These are phyloP conservation scores for Kuraishia piskuri DNA, from an alignment of 805 yeast species.

Conservation along the genomic window DNA sequence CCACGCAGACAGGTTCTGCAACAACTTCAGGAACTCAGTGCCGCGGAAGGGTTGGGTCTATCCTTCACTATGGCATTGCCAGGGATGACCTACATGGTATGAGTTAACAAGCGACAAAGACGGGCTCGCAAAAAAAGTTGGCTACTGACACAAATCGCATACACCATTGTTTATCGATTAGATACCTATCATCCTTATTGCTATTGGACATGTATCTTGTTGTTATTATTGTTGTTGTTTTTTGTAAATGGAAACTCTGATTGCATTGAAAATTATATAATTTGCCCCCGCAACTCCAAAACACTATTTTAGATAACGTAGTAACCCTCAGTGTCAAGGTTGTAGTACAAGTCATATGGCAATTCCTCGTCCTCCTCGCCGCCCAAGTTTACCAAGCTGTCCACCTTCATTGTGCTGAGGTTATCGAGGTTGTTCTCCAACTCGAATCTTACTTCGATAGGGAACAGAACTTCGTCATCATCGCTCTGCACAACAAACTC, in stretches of 20 bases:
- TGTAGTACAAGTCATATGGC: conserved; percentile 61
- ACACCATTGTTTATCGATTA: not conserved
- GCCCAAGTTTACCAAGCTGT: conserved; percentile 42
- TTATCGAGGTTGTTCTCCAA: conserved; percentile 38
- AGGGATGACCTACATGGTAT: conserved; percentile 36
- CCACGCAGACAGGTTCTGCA: conserved; percentile 49
- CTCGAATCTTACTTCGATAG: conserved; percentile 65
- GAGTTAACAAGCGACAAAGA: not conserved
- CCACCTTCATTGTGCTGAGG: conserved; percentile 59
- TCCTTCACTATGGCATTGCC: conserved; percentile 44
- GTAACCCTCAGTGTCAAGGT: conserved; percentile 50
- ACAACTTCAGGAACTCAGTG: conserved; percentile 35
- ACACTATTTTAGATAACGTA: conserved; percentile 30
- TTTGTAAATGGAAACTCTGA: not conserved
- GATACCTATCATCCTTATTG: not conserved
- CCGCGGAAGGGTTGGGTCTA: conserved; percentile 28
- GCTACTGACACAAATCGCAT: not conserved
- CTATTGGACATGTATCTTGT: not conserved
- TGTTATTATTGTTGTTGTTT: not conserved
- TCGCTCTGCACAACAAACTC: conserved; percentile 70
- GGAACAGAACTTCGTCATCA: conserved; percentile 82
- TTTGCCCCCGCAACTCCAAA: not conserved
- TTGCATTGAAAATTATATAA: not conserved
- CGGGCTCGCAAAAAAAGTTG: not conserved
- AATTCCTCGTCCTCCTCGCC: conserved; percentile 46